These are phyloP conservation scores for Leccinum obscurum DNA, from an alignment of 768 basidiomycete genomes.

Conservation along the genomic window DNA sequence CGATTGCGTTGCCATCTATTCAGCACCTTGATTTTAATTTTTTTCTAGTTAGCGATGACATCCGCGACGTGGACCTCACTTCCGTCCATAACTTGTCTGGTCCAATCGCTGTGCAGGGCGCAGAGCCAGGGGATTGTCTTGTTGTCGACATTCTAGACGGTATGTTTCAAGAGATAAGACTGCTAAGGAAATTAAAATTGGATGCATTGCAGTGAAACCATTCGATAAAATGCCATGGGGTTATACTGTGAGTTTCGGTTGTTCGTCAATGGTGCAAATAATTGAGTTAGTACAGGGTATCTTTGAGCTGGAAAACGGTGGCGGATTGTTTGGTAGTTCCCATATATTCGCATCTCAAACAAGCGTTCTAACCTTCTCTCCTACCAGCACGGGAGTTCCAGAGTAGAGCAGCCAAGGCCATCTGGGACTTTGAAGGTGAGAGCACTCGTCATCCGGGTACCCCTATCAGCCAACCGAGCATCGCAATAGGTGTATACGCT, in stretches of 20 bases:
- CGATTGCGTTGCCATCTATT: background rate
- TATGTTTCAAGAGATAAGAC: conserved; percentile 23
- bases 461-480: background rate
- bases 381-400: conserved; percentile 60
- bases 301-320: conserved; percentile 72
- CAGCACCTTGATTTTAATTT: background rate
- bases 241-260: conserved; percentile 51
- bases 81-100: conserved; percentile 77
- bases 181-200: background rate
- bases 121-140: conserved; percentile 77
- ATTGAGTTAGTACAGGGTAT: conserved; percentile 51
- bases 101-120: conserved; percentile 71
- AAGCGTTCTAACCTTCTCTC: background rate
- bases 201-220: conserved; percentile 46
- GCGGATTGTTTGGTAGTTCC: conserved; percentile 63
- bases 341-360: background rate
- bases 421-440: conserved; percentile 75
- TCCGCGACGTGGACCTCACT: conserved; percentile 62
- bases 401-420: conserved; percentile 71
- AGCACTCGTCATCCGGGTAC: background rate
- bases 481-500: conserved; percentile 58
- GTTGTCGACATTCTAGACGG: conserved; percentile 81
- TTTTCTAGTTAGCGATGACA: conserved; percentile 58
- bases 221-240: conserved; percentile 84
- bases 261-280: background rate